Evolutionary conservation across 345 rosid genomes (phyloP), one percentile per base, ranked within the genome.

Genomic region (Euphorbia pulcherrima): DNA sequence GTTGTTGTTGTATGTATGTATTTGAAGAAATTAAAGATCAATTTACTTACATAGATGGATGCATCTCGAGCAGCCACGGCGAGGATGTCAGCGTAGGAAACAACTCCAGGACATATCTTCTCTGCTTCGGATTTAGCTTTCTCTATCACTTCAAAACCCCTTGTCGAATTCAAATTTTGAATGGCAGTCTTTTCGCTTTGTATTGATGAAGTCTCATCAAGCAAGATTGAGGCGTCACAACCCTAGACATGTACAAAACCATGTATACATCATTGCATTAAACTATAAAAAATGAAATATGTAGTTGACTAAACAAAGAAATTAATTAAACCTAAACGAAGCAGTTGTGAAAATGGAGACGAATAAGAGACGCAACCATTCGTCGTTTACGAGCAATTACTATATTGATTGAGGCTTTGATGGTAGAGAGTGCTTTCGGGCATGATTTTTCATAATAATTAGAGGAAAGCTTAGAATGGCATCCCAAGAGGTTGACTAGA

Each of bases 41-140:
- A n/a, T n/a, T n/a, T n/a, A 33, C 65, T 5, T 24, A 70, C 74
- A 23, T 71, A 71, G 7, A 56, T 62, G 44, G 74, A 71, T 0
- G 74, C 74, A 30, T 71, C 74, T 30, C 74, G 63, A 26, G 74
- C 74, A 14, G 69, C 74, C 1, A 71, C 64, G 9, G 64, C 62
- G 6, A 71, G 30, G 23, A 71, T 46, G 30, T 71, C 69, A 16
- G 74, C 63, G 44, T 64, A 64, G 2, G 69, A 54, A 11, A 64
- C 64, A 20, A 63, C 57, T 8, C 74, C 68, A 14, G 74, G 74
- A 29, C 74, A 71, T 20, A 63, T 56, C 33, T 60, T 71, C 55
- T 71, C 74, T 8, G 55, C 74, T 13, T 40, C 56, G 16, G 56
- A 0, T 64, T 71, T 71, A 18, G 74, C 74, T 2, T 13, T 54